These are phyloP conservation scores for Yamadazyma olivae DNA, from an alignment of 805 yeast species.

Conservation along the genomic window DNA sequence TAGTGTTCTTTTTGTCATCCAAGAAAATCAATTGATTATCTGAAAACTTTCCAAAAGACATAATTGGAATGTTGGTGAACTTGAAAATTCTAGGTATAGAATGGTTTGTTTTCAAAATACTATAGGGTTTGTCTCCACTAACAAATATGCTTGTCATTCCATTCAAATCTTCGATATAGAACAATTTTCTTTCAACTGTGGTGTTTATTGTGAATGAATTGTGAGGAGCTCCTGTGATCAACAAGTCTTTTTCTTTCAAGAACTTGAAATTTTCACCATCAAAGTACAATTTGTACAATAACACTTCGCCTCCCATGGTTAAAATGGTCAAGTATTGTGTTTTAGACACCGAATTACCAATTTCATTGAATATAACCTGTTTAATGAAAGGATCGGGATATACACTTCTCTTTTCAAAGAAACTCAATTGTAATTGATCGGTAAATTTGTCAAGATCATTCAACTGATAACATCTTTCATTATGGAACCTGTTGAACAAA, in stretches of 20 bases:
- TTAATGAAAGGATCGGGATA: slow-evolving; percentile 74
- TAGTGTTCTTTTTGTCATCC: slow-evolving; percentile 66
- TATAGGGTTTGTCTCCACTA: slow-evolving; percentile 71
- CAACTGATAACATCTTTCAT: slow-evolving; percentile 52
- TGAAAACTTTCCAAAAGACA: slow-evolving; percentile 62
- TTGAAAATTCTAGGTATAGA: slow-evolving; percentile 64
- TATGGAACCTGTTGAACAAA: slow-evolving; percentile 54
- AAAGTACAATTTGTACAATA: slow-evolving; percentile 57
- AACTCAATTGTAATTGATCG: slow-evolving; percentile 38
- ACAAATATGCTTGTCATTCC: slow-evolving; percentile 62
- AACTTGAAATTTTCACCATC: slow-evolving; percentile 44
- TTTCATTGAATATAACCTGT: slow-evolving; percentile 56
- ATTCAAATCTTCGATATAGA: slow-evolving; percentile 54
- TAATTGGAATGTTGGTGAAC: slow-evolving; percentile 61
- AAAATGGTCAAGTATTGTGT: slow-evolving; percentile 68
- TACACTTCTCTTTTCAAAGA: slow-evolving; percentile 48
- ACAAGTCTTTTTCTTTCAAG: slow-evolving; percentile 41
- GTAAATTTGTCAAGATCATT: slow-evolving; percentile 47
- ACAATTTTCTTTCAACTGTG: slow-evolving; percentile 63
- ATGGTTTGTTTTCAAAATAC: slow-evolving; percentile 61
- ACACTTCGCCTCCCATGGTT: slow-evolving; percentile 79
- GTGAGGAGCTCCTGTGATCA: slow-evolving; percentile 75
- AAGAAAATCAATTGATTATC: slow-evolving; percentile 65
- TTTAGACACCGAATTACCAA: slow-evolving; percentile 56
- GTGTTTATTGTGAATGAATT: slow-evolving; percentile 72